Evolutionary conservation across 495 filamentous ascomycete species (phyloP).

Genomic region (Penicillium lividum): DNA sequence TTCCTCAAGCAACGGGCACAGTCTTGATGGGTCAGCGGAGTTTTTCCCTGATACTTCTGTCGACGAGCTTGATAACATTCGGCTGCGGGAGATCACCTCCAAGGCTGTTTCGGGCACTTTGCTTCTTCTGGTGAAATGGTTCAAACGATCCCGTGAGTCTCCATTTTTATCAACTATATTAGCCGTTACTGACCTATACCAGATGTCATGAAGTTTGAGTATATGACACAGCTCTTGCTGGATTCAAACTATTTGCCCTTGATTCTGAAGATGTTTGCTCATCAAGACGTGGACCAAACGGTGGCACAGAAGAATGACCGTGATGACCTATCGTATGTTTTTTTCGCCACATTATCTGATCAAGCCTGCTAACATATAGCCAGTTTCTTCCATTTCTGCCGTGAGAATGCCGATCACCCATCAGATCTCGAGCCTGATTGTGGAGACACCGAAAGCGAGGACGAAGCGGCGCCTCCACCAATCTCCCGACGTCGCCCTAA

Average conservation of each 20-base stretch:
- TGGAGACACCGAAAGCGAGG: conserved; percentile 48
- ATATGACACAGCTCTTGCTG: conserved; percentile 86
- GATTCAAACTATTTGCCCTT: conserved; percentile 94
- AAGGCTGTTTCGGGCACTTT: conserved; percentile 90
- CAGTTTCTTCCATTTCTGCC: conserved; percentile 87
- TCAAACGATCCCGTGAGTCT: conserved; percentile 85
- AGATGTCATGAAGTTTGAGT: conserved; percentile 97
- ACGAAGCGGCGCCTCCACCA: conserved; percentile 83
- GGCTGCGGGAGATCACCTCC: conserved; percentile 79
- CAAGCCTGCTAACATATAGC: background rate
- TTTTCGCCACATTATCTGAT: background rate
- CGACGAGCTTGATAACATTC: conserved; percentile 77
- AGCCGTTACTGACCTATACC: conserved; percentile 17
- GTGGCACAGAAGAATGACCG: conserved; percentile 85
- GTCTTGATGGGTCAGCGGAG: conserved; percentile 37
- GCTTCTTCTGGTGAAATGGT: conserved; percentile 89
- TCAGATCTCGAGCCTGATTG: conserved; percentile 26
- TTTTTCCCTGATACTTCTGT: conserved; percentile 42
- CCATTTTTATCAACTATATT: background rate
- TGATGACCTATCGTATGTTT: conserved; percentile 74
- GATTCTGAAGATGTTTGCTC: conserved; percentile 86
- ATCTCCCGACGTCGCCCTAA: conserved; percentile 59
- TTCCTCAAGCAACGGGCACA: conserved; percentile 33
- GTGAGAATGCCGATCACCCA: conserved; percentile 52
- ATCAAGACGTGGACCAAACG: conserved; percentile 85